Conservation (phyloP, 2,329 filamentous ascomycete species). For the Whalleya microplaca region DNA sequence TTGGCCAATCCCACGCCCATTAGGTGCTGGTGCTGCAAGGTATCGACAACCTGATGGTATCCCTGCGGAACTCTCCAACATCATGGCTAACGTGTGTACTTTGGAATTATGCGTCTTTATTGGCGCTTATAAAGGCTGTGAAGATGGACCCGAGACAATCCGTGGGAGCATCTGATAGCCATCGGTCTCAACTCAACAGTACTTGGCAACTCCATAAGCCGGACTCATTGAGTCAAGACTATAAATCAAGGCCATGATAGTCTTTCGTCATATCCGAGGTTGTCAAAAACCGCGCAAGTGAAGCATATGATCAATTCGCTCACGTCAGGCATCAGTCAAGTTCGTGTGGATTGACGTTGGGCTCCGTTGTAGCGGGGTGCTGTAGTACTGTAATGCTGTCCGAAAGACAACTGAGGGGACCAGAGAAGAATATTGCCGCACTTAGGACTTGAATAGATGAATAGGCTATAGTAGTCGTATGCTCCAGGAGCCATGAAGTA, state of each 20-base stretch:
- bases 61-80: slow-evolving; percentile 12
- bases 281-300: slow-evolving; percentile 2
- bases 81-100: neutral
- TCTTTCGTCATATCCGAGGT: slow-evolving; percentile 6
- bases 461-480: too few relatives aligned
- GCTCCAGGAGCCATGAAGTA: neutral
- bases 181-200: neutral
- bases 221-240: neutral
- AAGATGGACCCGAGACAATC: neutral
- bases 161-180: neutral
- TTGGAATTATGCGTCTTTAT: neutral
- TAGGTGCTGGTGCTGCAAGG: slow-evolving; percentile 8
- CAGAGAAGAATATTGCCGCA: neutral
- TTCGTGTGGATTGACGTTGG: slow-evolving; percentile 22
- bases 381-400: slow-evolving; percentile 5
- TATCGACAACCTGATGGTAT: slow-evolving; percentile 7
- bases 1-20: slow-evolving; percentile 9
- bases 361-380: slow-evolving; percentile 22
- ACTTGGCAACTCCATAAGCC: neutral
- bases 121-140: neutral
- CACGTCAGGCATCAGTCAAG: slow-evolving; percentile 23
- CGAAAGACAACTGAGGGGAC: slow-evolving; percentile 1
- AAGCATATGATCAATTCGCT: slow-evolving; percentile 18
- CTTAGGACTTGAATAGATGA: neutral
- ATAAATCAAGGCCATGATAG: neutral